Evolutionary conservation across 345 rosid species (phyloP).

Genomic region (Pistacia atlantica): DNA sequence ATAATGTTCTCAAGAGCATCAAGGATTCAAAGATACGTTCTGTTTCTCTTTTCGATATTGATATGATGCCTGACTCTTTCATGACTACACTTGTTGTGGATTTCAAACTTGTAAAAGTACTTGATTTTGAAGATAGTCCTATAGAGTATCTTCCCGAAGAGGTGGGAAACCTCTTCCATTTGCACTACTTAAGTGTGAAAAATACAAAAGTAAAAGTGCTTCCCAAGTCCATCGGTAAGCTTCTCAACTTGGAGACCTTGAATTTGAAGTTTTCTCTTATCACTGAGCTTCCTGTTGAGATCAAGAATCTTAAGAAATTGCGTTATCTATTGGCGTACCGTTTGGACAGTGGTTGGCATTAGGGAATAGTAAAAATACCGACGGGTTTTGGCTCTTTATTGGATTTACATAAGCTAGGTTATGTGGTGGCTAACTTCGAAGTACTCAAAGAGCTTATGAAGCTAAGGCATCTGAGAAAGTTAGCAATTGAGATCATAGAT

Average conservation of each 20-base stretch:
- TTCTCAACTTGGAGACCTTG: neutral
- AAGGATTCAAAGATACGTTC: slow-evolving; percentile 15
- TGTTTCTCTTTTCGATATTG: slow-evolving; percentile 4
- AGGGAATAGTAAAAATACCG: too few relatives aligned
- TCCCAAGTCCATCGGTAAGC: slow-evolving; percentile 1
- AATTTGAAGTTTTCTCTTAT: too few relatives aligned
- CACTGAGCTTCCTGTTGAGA: too few relatives aligned
- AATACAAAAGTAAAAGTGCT: neutral
- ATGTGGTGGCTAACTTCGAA: neutral
- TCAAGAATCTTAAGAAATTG: too few relatives aligned
- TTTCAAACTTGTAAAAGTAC: neutral
- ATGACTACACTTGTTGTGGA: neutral
- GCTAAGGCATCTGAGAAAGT: slow-evolving; percentile 14
- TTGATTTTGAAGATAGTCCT: slow-evolving; percentile 3
- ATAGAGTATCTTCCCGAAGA: neutral
- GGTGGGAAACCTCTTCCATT: neutral
- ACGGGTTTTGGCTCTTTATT: too few relatives aligned
- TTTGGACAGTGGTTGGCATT: too few relatives aligned
- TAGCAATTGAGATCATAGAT: slow-evolving; percentile 3
- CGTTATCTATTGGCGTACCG: too few relatives aligned
- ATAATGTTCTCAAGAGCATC: neutral
- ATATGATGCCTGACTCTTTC: neutral
- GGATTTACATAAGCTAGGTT: too few relatives aligned
- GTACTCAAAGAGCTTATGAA: neutral
- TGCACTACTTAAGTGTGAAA: slow-evolving; percentile 3